A percentile compares a stretch with the other conserved stretches of the same genome.
phyloP scores from a whole-genome alignment of 805 yeast species.

The Candida golubevii region DNA sequence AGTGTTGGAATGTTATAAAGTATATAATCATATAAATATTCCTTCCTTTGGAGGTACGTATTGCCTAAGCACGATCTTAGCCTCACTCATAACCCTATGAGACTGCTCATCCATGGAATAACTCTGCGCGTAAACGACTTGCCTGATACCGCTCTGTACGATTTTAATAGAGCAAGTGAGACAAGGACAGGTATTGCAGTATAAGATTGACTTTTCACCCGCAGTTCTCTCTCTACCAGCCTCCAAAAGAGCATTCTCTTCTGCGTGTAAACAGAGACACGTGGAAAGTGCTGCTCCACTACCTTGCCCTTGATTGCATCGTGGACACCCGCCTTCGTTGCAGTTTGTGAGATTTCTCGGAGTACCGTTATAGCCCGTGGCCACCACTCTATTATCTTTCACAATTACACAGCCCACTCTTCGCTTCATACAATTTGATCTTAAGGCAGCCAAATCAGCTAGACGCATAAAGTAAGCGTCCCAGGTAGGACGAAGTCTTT shows the following conservation, averaged over 20 bases:
- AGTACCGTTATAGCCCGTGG: constrained; percentile 98
- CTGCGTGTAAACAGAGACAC: constrained; percentile 94
- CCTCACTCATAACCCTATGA: constrained; percentile 65
- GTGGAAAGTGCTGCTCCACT: constrained; percentile 68
- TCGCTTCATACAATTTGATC: constrained; percentile 96
- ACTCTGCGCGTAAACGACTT: constrained; percentile 89
- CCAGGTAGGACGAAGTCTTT: constrained; percentile 86
- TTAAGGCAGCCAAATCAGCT: constrained; percentile 86
- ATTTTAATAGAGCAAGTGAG: constrained; percentile 93
- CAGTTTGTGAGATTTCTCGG: constrained; percentile 86
- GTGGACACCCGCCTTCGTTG: constrained; percentile 90
- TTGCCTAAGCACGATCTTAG: constrained; percentile 64
- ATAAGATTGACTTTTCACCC: constrained; percentile 57
- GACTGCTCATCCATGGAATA: constrained; percentile 89
- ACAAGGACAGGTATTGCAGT: constrained; percentile 98
- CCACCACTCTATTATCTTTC: constrained; percentile 76
- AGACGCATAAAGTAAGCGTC: constrained; percentile 92
- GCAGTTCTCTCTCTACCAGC: constrained; percentile 83
- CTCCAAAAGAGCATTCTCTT: constrained; percentile 91
- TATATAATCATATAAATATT: constrained; percentile 23
- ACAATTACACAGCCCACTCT: constrained; percentile 96
- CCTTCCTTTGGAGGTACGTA: constrained; percentile 40
- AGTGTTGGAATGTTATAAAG: no score
- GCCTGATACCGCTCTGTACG: constrained; percentile 85
- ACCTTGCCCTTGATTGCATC: constrained; percentile 73